Evolutionary conservation across 2,329 filamentous ascomycete genomes (phyloP), one percentile per base, ranked within the genome.

Genomic region (Hortaea sp.): DNA sequence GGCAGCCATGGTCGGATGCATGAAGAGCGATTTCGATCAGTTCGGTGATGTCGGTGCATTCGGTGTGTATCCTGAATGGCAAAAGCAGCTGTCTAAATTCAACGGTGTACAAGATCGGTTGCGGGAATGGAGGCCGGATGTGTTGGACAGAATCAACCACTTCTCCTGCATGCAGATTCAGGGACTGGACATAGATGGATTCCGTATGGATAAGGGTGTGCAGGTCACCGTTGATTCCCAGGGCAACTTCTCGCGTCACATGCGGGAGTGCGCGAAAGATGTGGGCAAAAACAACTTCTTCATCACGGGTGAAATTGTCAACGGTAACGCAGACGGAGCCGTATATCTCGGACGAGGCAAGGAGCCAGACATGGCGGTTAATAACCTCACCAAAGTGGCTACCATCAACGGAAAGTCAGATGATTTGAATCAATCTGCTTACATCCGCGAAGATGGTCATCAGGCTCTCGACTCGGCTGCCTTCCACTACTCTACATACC

Each of bases 61-160:
- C 53, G 79, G 79, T 52, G 73, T 78, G 10, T 81, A 74, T 48
- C 74, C 77, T 0, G 77, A 82, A 56, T 82, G 76, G 74, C 66
- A 80, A 55, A 75, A 77, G 58, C 76, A 83, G 58, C 68, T 83
- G 38, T 73, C 77, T 13, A 83, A 82, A 53, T 84, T 83, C 62
- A 78, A 78, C 41, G 79, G 75, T 38, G 79, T 82, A 1, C 80
- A 84, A 62, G 80, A 84, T 61, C 78, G 80, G 57, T 67, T 84
- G 3, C 73, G 80, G 44, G 79, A 82, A 54, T 84, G 80, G 80
- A 57, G 72, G 28, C 74, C 76, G 2, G 72, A 72, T 9, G 79
- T 82, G 0, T 65, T 73, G 30, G 69, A 73, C 41, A 77, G 77
- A 53, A 65, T 83, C 47, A 73, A 76, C 50, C 73, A 73, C 39